Conservation (phyloP, 2,329 filamentous ascomycete genomes). For the Beauveria brongniartii region DNA sequence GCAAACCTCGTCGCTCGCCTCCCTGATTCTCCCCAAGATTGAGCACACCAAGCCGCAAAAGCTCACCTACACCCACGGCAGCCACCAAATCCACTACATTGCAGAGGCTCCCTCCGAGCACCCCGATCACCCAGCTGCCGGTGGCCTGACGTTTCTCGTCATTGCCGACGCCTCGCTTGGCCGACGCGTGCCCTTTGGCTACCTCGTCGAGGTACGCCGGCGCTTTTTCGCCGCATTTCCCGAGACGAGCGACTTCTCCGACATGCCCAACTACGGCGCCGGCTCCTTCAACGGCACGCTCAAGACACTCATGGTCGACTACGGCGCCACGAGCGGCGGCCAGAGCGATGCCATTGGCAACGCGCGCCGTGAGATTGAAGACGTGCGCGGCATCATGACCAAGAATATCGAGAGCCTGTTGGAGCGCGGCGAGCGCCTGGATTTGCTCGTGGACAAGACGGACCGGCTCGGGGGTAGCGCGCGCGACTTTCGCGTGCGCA, state of each 20-base stretch:
- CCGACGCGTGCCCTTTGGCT: slow-evolving; percentile 86
- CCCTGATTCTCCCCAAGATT: slow-evolving; percentile 93
- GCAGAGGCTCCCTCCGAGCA: slow-evolving; percentile 69
- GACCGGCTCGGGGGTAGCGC: slow-evolving; percentile 83
- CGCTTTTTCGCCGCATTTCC: slow-evolving; percentile 71
- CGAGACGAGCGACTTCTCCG: slow-evolving; percentile 59
- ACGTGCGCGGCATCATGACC: slow-evolving; percentile 87
- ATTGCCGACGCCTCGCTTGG: slow-evolving; percentile 75
- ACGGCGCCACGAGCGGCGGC: slow-evolving; percentile 68
- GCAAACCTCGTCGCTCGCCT: slow-evolving; percentile 78
- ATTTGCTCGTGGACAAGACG: slow-evolving; percentile 93
- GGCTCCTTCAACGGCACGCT: slow-evolving; percentile 78
- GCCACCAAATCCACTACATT: slow-evolving; percentile 93
- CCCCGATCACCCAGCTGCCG: slow-evolving; percentile 51
- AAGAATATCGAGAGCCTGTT: slow-evolving; percentile 87
- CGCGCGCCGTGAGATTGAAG: slow-evolving; percentile 85
- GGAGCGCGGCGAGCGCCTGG: slow-evolving; percentile 86
- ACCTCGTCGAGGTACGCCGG: slow-evolving; percentile 81
- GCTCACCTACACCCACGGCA: slow-evolving; percentile 87
- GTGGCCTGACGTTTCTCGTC: slow-evolving; percentile 85
- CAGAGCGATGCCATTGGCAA: slow-evolving; percentile 75
- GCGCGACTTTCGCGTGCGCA: slow-evolving; percentile 81
- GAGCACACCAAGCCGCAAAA: slow-evolving; percentile 72
- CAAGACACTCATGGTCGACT: slow-evolving; percentile 71
- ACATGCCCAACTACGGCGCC: slow-evolving; percentile 82